Evolutionary conservation across 1,139 yeast genomes (phyloP), one percentile per base, ranked within the genome.

Genomic region (Zygosaccharomyces sapae): DNA sequence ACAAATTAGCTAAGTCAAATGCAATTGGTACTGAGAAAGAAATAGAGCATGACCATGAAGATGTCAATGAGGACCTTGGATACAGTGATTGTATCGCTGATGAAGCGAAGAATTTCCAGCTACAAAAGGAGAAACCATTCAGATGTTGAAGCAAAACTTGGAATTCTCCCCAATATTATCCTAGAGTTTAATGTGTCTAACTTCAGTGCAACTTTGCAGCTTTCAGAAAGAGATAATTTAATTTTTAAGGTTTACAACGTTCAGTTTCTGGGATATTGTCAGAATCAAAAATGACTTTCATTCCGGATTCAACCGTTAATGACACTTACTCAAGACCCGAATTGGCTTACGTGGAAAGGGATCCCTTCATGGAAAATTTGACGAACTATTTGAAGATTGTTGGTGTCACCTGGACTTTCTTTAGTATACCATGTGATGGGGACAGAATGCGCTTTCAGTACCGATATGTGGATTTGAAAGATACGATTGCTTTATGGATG

Each of bases 401-500:
- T 6, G 48, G 48, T 5, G 45, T 45, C 9, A 49, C 45, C 16
- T 30, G 46, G 30, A 43, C 44, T 4, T 49, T 46, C 31, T 41
- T 38, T 22, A 58, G 43, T 42, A 53, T 43, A 52, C 49, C 56
- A 10, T 38, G 33, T 20, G 33, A 44, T 10, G 37, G 41, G 3
- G 52, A 48, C 4, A n/a, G n/a, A 18, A 45, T 3, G 52, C 55
- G 2, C 19, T 47, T 2, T 44, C 55, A 3, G 41, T 56, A 5
- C 66, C 65, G 4, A 55, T 62, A 6, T 55, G 56, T 38, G 59
- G 57, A 1, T 58, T 61, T 45, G 65, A 58, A 44, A 57, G 65
- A 50, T 44, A 55, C 25, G 67, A 61, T 35, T 52, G 55, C 5
- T 59, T 57, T 38, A 40, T 59, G 4, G 55, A 55, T 34, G 55